These are phyloP conservation scores for Collybia sordida DNA, from an alignment of 768 basidiomycete genomes.

Conservation along the genomic window DNA sequence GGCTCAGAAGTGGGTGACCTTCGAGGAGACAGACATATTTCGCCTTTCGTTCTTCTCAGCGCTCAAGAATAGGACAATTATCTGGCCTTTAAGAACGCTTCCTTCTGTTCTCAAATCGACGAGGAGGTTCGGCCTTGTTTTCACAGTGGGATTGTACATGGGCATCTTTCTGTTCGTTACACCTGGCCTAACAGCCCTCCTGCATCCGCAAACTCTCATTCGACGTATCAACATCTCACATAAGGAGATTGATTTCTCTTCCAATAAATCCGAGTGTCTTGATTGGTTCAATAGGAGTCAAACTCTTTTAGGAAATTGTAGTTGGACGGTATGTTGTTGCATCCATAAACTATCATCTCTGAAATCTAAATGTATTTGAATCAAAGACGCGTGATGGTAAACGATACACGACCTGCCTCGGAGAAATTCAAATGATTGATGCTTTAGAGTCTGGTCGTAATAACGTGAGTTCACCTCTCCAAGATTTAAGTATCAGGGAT, in stretches of 20 bases:
- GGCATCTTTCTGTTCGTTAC: background rate
- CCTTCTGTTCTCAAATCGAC: background rate
- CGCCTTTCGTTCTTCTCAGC: background rate
- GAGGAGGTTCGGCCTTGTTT: background rate
- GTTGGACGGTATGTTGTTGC: background rate
- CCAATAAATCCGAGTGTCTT: constrained; percentile 12
- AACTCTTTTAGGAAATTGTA: background rate
- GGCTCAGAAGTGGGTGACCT: background rate
- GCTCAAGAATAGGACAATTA: background rate
- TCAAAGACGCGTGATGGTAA: too few relatives aligned
- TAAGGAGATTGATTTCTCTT: constrained; percentile 18
- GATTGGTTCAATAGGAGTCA: constrained; percentile 10
- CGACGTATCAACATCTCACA: constrained; percentile 6
- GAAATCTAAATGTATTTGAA: too few relatives aligned
- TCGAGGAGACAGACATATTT: background rate
- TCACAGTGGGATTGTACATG: background rate
- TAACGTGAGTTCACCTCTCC: constrained; percentile 11
- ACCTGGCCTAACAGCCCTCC: background rate
- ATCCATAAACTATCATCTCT: too few relatives aligned
- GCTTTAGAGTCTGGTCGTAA: constrained; percentile 20
- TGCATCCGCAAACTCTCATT: constrained; percentile 8
- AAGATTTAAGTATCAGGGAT: too few relatives aligned
- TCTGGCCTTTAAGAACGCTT: background rate
- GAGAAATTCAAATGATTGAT: constrained; percentile 20
- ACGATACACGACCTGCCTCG: constrained; percentile 17